Conservation (phyloP, 2,329 filamentous ascomycete species). For the Aureobasidium pullulans region DNA sequence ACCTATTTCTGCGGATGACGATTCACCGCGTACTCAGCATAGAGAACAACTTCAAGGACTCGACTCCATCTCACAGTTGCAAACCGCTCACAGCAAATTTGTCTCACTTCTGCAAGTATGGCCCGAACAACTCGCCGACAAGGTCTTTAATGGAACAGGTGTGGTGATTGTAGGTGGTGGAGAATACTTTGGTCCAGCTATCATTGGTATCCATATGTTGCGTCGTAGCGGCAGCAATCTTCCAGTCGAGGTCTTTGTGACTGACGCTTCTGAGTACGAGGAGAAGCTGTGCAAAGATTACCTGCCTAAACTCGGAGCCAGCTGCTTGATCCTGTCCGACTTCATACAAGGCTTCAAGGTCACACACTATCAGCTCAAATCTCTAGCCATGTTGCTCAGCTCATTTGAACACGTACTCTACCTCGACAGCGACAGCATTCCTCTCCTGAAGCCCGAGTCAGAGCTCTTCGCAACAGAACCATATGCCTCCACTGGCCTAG, state of each 20-base stretch:
- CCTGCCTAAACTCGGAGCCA: conserved; percentile 35
- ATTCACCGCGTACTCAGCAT: not conserved
- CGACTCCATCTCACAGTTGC: conserved; percentile 14
- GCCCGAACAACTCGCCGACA: not conserved
- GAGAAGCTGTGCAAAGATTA: conserved; percentile 35
- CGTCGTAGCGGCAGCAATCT: conserved; percentile 35
- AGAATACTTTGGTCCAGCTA: conserved; percentile 35
- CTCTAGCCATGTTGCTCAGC: conserved; percentile 42
- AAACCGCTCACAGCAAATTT: conserved; percentile 14
- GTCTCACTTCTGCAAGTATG: conserved; percentile 4
- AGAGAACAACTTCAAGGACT: not conserved
- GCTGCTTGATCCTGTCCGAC: conserved; percentile 36
- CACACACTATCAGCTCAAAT: conserved; percentile 41
- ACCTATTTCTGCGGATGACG: not conserved
- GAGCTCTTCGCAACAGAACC: conserved; percentile 36
- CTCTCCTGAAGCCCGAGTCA: conserved; percentile 33
- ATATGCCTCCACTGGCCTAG: conserved; percentile 34
- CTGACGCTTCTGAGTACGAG: conserved; percentile 34
- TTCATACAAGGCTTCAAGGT: conserved; percentile 24
- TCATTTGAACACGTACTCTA: conserved; percentile 43
- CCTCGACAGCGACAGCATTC: conserved; percentile 42
- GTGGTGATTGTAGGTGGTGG: conserved; percentile 36
- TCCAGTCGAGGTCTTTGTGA: conserved; percentile 40
- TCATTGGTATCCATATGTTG: conserved; percentile 40
- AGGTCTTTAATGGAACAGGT: conserved; percentile 21